These are phyloP conservation scores for Xylariaceae sp. DNA, from an alignment of 2,329 filamentous ascomycete genomes.

Conservation along the genomic window DNA sequence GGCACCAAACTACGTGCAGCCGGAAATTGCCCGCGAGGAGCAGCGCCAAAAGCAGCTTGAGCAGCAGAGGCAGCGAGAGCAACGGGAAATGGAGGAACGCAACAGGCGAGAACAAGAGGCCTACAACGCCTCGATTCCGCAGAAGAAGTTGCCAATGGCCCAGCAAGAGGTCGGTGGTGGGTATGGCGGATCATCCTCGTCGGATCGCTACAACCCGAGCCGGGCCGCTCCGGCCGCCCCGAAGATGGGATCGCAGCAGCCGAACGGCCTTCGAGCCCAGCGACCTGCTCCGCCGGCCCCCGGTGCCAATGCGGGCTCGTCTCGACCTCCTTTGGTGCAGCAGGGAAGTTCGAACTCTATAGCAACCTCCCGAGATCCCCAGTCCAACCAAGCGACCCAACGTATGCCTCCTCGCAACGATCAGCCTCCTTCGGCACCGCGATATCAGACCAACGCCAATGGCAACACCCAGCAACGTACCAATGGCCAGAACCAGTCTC, in stretches of 20 bases:
- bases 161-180: conserved; percentile 80
- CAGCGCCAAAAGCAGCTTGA: conserved; percentile 57
- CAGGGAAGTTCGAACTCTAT: conserved; percentile 43
- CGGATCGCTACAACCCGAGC: conserved; percentile 74
- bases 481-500: conserved; percentile 37
- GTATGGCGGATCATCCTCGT: conserved; percentile 37
- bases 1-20: conserved; percentile 45
- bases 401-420: conserved; percentile 38
- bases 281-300: conserved; percentile 73
- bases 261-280: conserved; percentile 58
- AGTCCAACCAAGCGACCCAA: conserved; percentile 30
- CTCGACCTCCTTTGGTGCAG: conserved; percentile 39
- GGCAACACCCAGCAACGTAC: conserved; percentile 41
- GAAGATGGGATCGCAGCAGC: conserved; percentile 47
- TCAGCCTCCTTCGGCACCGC: conserved; percentile 43
- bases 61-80: conserved; percentile 46
- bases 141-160: conserved; percentile 70
- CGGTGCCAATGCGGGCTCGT: conserved; percentile 26
- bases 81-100: conserved; percentile 56
- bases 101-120: conserved; percentile 71
- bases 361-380: conserved; percentile 30
- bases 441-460: conserved; percentile 51
- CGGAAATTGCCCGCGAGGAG: conserved; percentile 45
- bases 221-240: conserved; percentile 79
- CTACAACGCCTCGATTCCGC: conserved; percentile 83